Base-by-base conservation (phyloP, 106 monocot genomes). In the Narthecium ossifragum region DNA sequence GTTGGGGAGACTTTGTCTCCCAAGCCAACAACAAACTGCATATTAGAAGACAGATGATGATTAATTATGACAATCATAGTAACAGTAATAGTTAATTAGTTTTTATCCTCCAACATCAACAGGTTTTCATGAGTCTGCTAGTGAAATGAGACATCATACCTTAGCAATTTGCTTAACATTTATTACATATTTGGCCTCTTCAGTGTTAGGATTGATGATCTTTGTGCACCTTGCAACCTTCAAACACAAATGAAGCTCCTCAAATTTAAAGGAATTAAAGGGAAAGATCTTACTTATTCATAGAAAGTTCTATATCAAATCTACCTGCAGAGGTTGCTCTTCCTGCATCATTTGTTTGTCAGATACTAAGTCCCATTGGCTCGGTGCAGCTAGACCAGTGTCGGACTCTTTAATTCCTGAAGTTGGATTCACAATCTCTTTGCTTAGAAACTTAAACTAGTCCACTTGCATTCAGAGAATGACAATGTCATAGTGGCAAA, bases 321-420 rank as follows among this genome's bases (percentile, higher is more conserved):
- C n/a, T 74, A 90, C 96, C 70, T 96, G 86, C 65, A 96, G 83
- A 32, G 96, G 90, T 61, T 96, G 96, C 57, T 96, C 96, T 30
- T 96, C 96, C 68, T 96, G 86, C 96, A 90, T 90, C 94, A 96
- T 90, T 70, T 96, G 90, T 69, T 96, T 90, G 54, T 90, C 90
- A 45, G 96, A 90, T 31, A 96, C 96, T 8, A 96, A 64, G 71
- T 96, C 96, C 96, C 96, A 96, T 46, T 90, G 96, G 56, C 90
- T 90, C 24, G 96, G 96, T 49, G 86, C 73, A 55, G 86, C 96
- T 64, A 96, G 67, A 31, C 96, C 96, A 34, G 90, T 96, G 54
- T 96, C 96, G 33, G 90, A 96, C 80, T 96, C 96, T 52, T 90
- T 96, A 28, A 96, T 96, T 38, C 96, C 96, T 87, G 75, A 15